phyloP scores from a whole-genome alignment of 257 asterid species.

The Fraxinus excelsior region DNA sequence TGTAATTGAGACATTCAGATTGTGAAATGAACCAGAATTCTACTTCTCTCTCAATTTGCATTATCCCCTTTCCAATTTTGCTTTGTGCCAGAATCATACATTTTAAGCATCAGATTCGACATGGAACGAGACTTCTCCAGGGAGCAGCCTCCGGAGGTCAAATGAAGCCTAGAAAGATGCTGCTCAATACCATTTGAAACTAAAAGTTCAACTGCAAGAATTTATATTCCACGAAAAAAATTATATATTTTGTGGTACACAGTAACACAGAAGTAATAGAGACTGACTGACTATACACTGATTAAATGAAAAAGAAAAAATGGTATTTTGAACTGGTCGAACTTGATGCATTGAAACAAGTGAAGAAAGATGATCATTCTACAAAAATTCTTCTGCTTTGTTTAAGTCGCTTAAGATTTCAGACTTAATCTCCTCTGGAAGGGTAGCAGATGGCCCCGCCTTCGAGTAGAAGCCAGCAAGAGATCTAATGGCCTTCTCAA shows the following conservation, averaged over 20 bases:
- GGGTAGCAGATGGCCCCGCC: slow-evolving; percentile 90
- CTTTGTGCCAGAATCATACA: too few species aligned
- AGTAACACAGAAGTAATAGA: too few species aligned
- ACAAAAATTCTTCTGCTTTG: slow-evolving; percentile 65
- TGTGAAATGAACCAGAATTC: too few species aligned
- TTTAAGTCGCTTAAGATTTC: slow-evolving; percentile 60
- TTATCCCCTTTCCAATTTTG: too few species aligned
- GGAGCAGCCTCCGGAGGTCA: background rate
- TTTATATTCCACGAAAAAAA: background rate
- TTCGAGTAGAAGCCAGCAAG: slow-evolving; percentile 83
- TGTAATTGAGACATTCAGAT: too few species aligned
- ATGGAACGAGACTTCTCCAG: background rate
- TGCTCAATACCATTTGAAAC: background rate
- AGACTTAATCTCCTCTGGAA: slow-evolving; percentile 64
- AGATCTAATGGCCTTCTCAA: slow-evolving; percentile 83
- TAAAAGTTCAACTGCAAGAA: too few species aligned
- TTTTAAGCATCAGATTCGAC: background rate
- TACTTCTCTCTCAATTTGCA: too few species aligned
- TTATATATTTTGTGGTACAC: background rate
- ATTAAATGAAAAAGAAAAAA: background rate
- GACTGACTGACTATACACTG: background rate
- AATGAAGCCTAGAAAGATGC: background rate
- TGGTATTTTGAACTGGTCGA: background rate
- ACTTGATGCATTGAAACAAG: background rate
- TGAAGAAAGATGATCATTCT: slow-evolving; percentile 18